Conservation (phyloP, 495 filamentous ascomycete genomes). For the Lichina pygmaea region DNA sequence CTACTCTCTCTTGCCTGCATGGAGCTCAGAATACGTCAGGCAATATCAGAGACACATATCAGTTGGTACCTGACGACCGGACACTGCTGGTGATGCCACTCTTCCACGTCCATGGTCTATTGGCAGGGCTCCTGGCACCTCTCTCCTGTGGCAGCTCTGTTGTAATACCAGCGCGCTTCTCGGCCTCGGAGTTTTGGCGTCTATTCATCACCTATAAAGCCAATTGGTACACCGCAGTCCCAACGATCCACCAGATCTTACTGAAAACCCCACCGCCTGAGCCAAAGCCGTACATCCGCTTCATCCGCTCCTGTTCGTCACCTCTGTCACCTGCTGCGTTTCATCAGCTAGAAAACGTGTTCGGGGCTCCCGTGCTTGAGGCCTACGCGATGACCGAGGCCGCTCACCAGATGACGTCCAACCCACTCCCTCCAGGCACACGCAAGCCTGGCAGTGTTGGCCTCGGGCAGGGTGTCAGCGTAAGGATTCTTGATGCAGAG, state of each 20-base stretch:
- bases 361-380: slow-evolving; percentile 57
- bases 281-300: slow-evolving; percentile 44
- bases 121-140: slow-evolving; percentile 53
- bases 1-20: not conserved
- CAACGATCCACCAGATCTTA: slow-evolving; percentile 72
- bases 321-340: slow-evolving; percentile 54
- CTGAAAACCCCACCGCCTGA: slow-evolving; percentile 38
- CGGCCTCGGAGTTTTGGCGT: slow-evolving; percentile 57
- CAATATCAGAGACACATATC: slow-evolving; percentile 52
- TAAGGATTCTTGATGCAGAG: slow-evolving; percentile 40
- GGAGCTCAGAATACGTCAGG: slow-evolving; percentile 11
- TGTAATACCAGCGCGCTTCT: slow-evolving; percentile 48
- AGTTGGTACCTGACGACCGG: slow-evolving; percentile 35
- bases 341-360: slow-evolving; percentile 40
- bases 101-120: slow-evolving; percentile 68
- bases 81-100: slow-evolving; percentile 80
- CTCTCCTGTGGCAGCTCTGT: slow-evolving; percentile 45
- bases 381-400: slow-evolving; percentile 86
- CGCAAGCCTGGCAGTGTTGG: slow-evolving; percentile 58
- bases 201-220: slow-evolving; percentile 42
- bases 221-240: slow-evolving; percentile 75
- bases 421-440: slow-evolving; percentile 46
- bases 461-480: slow-evolving; percentile 53
- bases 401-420: slow-evolving; percentile 72
- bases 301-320: slow-evolving; percentile 69